Evolutionary conservation across 805 yeast genomes (phyloP), one percentile per base, ranked within the genome.

Genomic region (Tanozyma kutaoensis): DNA sequence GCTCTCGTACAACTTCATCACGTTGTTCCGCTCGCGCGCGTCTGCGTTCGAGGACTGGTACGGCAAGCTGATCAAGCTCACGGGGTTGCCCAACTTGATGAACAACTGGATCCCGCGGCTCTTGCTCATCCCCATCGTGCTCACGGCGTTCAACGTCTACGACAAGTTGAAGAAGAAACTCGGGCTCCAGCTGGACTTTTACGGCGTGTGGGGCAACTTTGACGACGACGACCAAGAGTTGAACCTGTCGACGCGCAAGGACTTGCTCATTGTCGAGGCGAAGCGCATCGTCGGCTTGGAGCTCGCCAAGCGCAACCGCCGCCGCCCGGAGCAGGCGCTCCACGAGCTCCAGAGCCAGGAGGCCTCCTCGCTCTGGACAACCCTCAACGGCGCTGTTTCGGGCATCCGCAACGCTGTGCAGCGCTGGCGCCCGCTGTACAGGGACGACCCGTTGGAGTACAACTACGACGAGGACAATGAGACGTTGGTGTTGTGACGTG

Each of bases 51-150:
- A 80, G 43, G 63, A 67, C 25, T 79, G 85, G 56, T 61, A 77
- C 33, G 93, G 91, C 6, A 59, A 69, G 38, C 76, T 82, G 5
- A 76, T 82, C 43, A 76, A 79, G 39, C 52, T 81, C 36, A 75
- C 86, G 8, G 75, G 82, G 3, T 55, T 81, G 17, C 86, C 88
- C 36, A 69, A 72, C 29, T 62, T 72, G 37, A 62, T 81, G 49
- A 79, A 79, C 47, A 72, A 72, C 36, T 59, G 80, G 60, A 51
- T 80, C n/a, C 94, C 94, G 1, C 59, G 93, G 36, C 56, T 82
- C 13, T 60, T 81, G 8, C 36, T 82, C 11, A 50, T 82, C n/a
- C 93, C 93, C 1, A 65, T 81, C 6, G 36, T 69, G 1, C 47
- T 82, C 23, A 69, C 86, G 1, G 37, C 59, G 12, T 76, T 81